Conservation (phyloP, 108 stramenopile genomes). For the Craspedostauros australis region DNA sequence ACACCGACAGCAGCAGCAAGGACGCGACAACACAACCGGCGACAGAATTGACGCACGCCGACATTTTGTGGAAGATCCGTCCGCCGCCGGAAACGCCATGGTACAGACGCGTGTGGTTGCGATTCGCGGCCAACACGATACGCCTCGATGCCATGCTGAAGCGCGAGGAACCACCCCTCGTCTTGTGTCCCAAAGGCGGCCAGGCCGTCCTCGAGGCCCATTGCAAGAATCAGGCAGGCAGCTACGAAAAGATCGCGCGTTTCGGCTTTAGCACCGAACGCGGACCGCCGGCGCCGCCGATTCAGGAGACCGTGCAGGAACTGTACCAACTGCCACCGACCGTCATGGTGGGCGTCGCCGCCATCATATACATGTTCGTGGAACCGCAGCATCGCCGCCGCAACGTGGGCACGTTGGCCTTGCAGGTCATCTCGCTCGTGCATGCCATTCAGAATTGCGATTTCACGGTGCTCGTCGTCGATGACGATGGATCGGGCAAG, state of each 20-base stretch:
- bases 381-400: constrained; percentile 54
- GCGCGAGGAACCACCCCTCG: constrained; percentile 32
- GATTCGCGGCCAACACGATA: constrained; percentile 45
- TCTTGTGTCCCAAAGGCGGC: constrained; percentile 59
- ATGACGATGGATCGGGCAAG: constrained; percentile 63
- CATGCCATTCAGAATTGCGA: constrained; percentile 57
- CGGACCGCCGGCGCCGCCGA: constrained; percentile 47
- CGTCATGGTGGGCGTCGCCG: constrained; percentile 36
- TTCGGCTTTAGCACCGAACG: constrained; percentile 70
- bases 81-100: constrained; percentile 45
- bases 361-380: constrained; percentile 82
- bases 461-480: constrained; percentile 70
- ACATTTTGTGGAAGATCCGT: constrained; percentile 61
- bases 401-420: constrained; percentile 52
- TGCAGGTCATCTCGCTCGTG: constrained; percentile 67
- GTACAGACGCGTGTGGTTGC: constrained; percentile 28
- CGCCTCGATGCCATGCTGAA: constrained; percentile 40
- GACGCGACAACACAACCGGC: not conserved
- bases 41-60: constrained; percentile 32
- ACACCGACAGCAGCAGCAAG: not conserved
- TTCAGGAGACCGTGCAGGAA: constrained; percentile 64
- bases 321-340: constrained; percentile 35
- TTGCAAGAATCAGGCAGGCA: constrained; percentile 28
- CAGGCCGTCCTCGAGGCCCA: constrained; percentile 60
- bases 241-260: constrained; percentile 42